A percentile compares a stretch with the other conserved stretches of the same genome.
phyloP scores from a whole-genome alignment of 805 yeast genomes.

The Saccharomycopsis sp. region DNA sequence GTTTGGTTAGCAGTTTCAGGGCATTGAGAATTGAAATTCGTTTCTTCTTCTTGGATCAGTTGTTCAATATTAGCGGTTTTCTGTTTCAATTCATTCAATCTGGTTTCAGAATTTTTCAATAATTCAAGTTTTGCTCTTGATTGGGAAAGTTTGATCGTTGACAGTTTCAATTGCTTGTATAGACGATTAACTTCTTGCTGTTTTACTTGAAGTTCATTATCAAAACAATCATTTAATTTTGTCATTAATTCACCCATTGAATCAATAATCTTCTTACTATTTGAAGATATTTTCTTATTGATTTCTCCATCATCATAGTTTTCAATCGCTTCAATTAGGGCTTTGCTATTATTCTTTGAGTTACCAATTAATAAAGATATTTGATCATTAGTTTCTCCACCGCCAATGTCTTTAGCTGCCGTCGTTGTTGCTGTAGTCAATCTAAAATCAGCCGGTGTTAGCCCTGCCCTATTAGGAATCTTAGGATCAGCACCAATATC shows the following conservation, averaged over 20 bases:
- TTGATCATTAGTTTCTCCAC: constrained; percentile 3
- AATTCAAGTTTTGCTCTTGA: constrained; percentile 45
- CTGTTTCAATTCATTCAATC: constrained; percentile 44
- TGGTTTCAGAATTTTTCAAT: constrained; percentile 38
- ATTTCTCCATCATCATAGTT: constrained; percentile 6
- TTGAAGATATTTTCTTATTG: constrained; percentile 22
- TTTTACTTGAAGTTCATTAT: constrained; percentile 47
- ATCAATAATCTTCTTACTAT: constrained; percentile 39
- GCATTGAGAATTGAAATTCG: constrained; percentile 39
- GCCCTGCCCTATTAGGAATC: constrained; percentile 76
- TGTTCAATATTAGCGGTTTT: constrained; percentile 52
- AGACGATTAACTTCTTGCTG: constrained; percentile 44
- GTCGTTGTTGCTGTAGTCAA: constrained; percentile 18
- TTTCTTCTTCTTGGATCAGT: constrained; percentile 58
- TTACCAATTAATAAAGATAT: constrained; percentile 19
- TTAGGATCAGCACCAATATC: constrained; percentile 84
- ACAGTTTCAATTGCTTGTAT: constrained; percentile 50
- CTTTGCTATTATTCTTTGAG: constrained; percentile 13
- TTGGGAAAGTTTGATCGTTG: constrained; percentile 44
- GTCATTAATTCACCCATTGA: constrained; percentile 45
- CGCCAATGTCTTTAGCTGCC: neutral
- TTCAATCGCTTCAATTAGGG: constrained; percentile 18
- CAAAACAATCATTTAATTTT: constrained; percentile 52
- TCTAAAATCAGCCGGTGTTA: constrained; percentile 83
- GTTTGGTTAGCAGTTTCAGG: constrained; percentile 34